phyloP scores from a whole-genome alignment of 1,284 basidiomycete species.

The Mycena sp. region DNA sequence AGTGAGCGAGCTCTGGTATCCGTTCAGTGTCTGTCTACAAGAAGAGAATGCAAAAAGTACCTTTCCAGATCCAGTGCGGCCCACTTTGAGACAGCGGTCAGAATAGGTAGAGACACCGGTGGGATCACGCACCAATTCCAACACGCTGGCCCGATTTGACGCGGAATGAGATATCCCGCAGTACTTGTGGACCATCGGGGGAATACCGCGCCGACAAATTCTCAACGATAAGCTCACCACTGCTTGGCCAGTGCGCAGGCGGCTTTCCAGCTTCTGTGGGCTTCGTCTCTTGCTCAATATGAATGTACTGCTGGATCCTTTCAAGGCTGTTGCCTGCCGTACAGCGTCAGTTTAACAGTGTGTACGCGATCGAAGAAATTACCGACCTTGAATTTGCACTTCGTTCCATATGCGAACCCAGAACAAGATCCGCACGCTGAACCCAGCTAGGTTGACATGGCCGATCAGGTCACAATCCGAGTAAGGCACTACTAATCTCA shows the following conservation, averaged over 20 bases:
- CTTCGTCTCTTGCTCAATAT: no score
- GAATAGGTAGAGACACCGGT: neutral
- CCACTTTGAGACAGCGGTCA: slow-evolving; percentile 50
- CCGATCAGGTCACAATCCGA: neutral
- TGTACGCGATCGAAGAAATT: neutral
- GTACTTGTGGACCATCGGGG: no score
- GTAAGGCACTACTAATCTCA: neutral
- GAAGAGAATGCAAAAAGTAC: no score
- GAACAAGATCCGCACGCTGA: slow-evolving; percentile 64
- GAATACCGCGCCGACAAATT: no score
- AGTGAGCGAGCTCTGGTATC: no score
- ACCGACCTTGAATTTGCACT: slow-evolving; percentile 66
- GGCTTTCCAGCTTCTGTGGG: no score
- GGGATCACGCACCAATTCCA: slow-evolving; percentile 63
- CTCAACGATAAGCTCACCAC: no score
- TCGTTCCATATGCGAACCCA: slow-evolving; percentile 64
- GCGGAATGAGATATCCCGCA: slow-evolving; percentile 60
- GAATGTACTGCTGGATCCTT: no score
- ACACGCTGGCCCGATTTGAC: slow-evolving; percentile 69
- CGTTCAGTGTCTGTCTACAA: no score
- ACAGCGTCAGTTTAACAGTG: neutral
- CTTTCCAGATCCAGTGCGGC: no score
- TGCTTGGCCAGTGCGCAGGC: no score
- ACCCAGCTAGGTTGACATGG: slow-evolving; percentile 46
- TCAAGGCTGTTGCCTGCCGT: slow-evolving; percentile 49